Percentiles rank a stretch among this genome's conserved stretches.
These are phyloP conservation scores for Scenedesmus sp. DNA, from an alignment of 163 green algal genomes.

Conservation along the genomic window DNA sequence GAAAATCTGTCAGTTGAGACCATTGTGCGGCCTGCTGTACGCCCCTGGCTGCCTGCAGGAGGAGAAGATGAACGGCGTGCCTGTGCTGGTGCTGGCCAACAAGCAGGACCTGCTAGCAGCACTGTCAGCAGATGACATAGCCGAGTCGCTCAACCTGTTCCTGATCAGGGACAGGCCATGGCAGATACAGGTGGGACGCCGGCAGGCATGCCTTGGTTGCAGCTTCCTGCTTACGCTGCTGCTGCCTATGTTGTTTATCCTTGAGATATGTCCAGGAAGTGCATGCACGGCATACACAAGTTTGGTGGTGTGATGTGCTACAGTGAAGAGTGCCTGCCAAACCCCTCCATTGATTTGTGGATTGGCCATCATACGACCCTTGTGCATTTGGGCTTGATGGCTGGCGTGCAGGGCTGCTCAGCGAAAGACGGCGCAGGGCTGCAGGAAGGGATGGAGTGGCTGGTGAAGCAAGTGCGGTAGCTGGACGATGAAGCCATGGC, in stretches of 20 bases:
- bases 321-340: too few species aligned
- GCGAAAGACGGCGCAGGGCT: slow-evolving; percentile 77
- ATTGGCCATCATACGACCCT: too few species aligned
- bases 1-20: too few species aligned
- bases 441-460: slow-evolving; percentile 82
- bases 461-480: slow-evolving; percentile 78
- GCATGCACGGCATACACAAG: too few species aligned
- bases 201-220: too few species aligned
- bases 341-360: background rate
- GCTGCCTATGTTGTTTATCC: too few species aligned
- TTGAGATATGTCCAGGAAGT: too few species aligned
- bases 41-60: slow-evolving; percentile 63
- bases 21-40: too few species aligned
- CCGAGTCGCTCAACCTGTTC: slow-evolving; percentile 72
- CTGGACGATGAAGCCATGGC: background rate
- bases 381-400: too few species aligned
- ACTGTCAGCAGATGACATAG: slow-evolving; percentile 75
- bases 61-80: slow-evolving; percentile 75
- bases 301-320: too few species aligned
- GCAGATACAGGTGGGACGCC: slow-evolving; percentile 80
- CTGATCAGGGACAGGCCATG: slow-evolving; percentile 80
- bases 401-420: slow-evolving; percentile 64
- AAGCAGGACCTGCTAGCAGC: slow-evolving; percentile 88
- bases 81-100: slow-evolving; percentile 88
- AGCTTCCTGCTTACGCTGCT: too few species aligned